Conservation (phyloP, 345 rosid species). For the Capsella bursapastoris region DNA sequence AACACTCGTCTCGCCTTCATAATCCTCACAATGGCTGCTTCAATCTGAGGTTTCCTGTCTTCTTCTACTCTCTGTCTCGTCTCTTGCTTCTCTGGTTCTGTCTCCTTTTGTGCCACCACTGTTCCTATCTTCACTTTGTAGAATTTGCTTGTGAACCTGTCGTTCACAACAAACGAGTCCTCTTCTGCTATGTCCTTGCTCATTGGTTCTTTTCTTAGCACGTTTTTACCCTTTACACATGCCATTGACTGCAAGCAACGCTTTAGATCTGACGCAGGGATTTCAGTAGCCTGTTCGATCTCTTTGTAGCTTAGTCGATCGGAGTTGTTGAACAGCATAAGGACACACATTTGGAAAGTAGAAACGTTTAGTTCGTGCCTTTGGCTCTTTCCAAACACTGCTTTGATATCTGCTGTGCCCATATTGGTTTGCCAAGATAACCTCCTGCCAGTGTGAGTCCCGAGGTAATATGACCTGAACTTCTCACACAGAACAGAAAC, state of each 20-base stretch:
- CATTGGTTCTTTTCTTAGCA: conserved; percentile 93
- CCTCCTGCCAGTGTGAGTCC: conserved; percentile 92
- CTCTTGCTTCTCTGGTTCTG: conserved; percentile 97
- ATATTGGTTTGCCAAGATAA: conserved; percentile 97
- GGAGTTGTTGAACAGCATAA: conserved; percentile 81
- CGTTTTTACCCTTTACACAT: conserved; percentile 89
- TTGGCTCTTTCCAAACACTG: conserved; percentile 88
- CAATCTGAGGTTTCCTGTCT: conserved; percentile 97
- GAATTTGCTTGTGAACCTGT: conserved; percentile 90
- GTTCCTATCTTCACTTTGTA: conserved; percentile 98
- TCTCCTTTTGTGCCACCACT: conserved; percentile 94
- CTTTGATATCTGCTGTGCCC: conserved; percentile 94
- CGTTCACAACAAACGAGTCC: conserved; percentile 81
- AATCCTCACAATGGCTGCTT: conserved; percentile 96
- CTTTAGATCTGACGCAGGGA: conserved; percentile 82
- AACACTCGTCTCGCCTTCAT: conserved; percentile 94
- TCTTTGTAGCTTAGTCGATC: conserved; percentile 85
- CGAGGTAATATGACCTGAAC: conserved; percentile 90
- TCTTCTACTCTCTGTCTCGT: conserved; percentile 97
- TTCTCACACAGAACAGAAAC: conserved; percentile 86
- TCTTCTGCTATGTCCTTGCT: conserved; percentile 92
- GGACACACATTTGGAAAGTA: conserved; percentile 96
- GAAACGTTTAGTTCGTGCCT: conserved; percentile 94
- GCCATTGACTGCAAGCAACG: conserved; percentile 96
- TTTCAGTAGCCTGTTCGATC: conserved; percentile 89